These are phyloP conservation scores for Pseudogymnoascus sp. DNA, from an alignment of 2,329 filamentous ascomycete species.

Conservation along the genomic window DNA sequence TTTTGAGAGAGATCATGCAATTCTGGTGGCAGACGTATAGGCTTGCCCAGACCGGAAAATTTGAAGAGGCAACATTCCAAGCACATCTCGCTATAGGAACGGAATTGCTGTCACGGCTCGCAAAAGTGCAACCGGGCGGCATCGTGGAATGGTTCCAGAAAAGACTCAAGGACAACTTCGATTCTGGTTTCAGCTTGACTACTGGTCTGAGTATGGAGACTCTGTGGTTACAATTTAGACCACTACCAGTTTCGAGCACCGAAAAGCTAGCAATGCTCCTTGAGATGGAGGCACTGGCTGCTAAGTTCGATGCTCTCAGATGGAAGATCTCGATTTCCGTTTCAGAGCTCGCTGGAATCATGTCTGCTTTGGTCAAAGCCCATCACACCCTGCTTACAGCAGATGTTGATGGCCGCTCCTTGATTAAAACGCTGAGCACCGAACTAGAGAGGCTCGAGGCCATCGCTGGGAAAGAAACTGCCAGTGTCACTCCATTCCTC, in stretches of 20 bases:
- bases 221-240: slow-evolving; percentile 69
- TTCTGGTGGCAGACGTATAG: slow-evolving; percentile 50
- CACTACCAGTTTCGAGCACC: slow-evolving; percentile 47
- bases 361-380: slow-evolving; percentile 48
- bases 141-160: slow-evolving; percentile 24
- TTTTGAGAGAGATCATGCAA: slow-evolving; percentile 39
- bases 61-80: slow-evolving; percentile 59
- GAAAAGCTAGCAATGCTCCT: slow-evolving; percentile 40
- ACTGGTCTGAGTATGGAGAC: slow-evolving; percentile 75
- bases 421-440: slow-evolving; percentile 43
- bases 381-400: slow-evolving; percentile 49
- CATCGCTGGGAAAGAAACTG: slow-evolving; percentile 37
- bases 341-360: slow-evolving; percentile 46
- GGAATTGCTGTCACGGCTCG: slow-evolving; percentile 17
- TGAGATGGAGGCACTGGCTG: slow-evolving; percentile 50
- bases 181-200: slow-evolving; percentile 62
- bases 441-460: slow-evolving; percentile 49
- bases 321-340: slow-evolving; percentile 52
- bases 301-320: slow-evolving; percentile 53
- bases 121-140: not conserved
- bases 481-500: slow-evolving; percentile 44
- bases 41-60: slow-evolving; percentile 39
- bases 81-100: slow-evolving; percentile 47
- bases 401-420: slow-evolving; percentile 24
- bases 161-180: slow-evolving; percentile 52